phyloP scores from a whole-genome alignment of 768 basidiomycete species.

The Leucosporidium creatinivorum region DNA sequence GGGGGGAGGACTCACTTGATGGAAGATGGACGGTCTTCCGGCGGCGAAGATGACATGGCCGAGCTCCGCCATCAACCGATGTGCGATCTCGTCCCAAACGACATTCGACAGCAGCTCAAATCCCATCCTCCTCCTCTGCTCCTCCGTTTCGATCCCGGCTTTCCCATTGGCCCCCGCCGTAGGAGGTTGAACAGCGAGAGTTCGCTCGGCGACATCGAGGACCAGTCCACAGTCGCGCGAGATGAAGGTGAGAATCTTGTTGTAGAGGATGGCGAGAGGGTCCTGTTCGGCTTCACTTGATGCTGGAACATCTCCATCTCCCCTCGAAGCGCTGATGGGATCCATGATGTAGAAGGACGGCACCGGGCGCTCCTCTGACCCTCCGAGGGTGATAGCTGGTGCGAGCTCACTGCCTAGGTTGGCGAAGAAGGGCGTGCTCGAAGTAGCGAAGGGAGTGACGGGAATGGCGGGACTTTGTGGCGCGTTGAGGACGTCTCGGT shows the following conservation, averaged over 20 bases:
- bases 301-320: slow-evolving; percentile 41
- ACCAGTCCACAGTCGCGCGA: slow-evolving; percentile 65
- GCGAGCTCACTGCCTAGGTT: not conserved
- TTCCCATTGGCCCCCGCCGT: slow-evolving; percentile 20
- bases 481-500: slow-evolving; percentile 25
- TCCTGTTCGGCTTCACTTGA: slow-evolving; percentile 49
- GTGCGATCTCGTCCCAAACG: slow-evolving; percentile 76
- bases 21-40: slow-evolving; percentile 81
- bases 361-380: not conserved
- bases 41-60: slow-evolving; percentile 79
- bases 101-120: slow-evolving; percentile 84
- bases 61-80: slow-evolving; percentile 73
- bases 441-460: slow-evolving; percentile 1
- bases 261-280: slow-evolving; percentile 68
- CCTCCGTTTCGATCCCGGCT: slow-evolving; percentile 5
- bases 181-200: slow-evolving; percentile 39
- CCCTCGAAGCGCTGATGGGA: slow-evolving; percentile 4
- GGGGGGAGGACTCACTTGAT: slow-evolving; percentile 54
- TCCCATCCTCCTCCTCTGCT: slow-evolving; percentile 39
- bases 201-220: slow-evolving; percentile 69
- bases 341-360: slow-evolving; percentile 20
- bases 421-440: not conserved
- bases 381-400: not conserved
- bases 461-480: slow-evolving; percentile 5
- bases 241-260: slow-evolving; percentile 70